phyloP scores from a whole-genome alignment of 148 eudicot genomes.

The Arctostaphylos glauca region DNA sequence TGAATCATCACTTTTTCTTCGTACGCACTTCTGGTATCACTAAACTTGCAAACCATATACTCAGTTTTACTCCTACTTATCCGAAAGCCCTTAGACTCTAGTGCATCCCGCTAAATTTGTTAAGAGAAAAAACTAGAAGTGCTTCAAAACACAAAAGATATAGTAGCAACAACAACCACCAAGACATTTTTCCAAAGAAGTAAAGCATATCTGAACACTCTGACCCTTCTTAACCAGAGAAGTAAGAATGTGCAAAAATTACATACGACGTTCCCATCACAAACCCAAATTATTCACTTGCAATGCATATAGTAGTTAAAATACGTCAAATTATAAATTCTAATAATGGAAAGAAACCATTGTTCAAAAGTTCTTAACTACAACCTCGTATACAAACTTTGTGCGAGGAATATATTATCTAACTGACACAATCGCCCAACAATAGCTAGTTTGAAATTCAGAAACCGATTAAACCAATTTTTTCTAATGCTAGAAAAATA shows the following conservation, averaged over 20 bases:
- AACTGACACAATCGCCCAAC: neutral
- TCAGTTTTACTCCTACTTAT: too few relatives aligned
- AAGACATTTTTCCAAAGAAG: neutral
- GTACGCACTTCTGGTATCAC: too few relatives aligned
- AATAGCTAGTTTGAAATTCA: neutral
- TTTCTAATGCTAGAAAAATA: neutral
- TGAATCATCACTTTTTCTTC: too few relatives aligned
- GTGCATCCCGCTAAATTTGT: too few relatives aligned
- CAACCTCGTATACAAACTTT: neutral
- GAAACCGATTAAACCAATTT: neutral
- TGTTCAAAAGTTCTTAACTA: neutral
- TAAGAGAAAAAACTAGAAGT: neutral
- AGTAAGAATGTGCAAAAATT: neutral
- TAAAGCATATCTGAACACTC: neutral
- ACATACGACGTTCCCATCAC: neutral
- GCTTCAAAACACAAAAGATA: neutral
- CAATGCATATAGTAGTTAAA: neutral
- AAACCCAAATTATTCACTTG: neutral
- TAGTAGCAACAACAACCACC: neutral
- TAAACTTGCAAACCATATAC: too few relatives aligned
- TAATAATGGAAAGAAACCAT: neutral
- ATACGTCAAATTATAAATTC: neutral
- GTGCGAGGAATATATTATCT: neutral
- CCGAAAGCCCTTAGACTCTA: too few relatives aligned
- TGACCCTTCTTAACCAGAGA: neutral